Percentiles rank a stretch among this genome's conserved stretches.
Conservation (phyloP, 768 basidiomycete species). For the Epithele typhae region DNA sequence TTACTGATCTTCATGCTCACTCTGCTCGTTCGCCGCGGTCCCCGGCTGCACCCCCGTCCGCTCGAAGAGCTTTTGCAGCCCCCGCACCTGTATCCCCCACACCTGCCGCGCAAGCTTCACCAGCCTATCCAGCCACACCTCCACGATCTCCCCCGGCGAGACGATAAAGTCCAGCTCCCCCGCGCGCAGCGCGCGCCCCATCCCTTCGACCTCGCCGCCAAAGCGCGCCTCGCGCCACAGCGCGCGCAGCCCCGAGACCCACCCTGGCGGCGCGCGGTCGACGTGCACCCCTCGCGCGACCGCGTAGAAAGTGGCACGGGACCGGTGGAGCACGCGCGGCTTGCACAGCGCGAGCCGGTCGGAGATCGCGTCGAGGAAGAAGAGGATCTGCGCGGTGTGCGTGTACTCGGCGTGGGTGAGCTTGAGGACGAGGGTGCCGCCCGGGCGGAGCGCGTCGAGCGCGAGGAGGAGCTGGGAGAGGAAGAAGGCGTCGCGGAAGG, state of each 20-base stretch:
- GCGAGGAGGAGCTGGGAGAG: not conserved
- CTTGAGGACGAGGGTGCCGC: constrained; percentile 3
- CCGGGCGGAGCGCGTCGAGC: not conserved
- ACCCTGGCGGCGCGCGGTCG: not conserved
- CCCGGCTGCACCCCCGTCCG: too few relatives aligned
- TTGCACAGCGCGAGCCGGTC: not conserved
- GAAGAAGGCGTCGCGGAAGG: not conserved
- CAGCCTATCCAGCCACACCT: not conserved
- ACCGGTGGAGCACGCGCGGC: not conserved
- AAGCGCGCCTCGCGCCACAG: not conserved
- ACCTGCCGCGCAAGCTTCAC: not conserved
- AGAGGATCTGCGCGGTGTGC: constrained; percentile 3
- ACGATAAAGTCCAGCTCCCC: constrained; percentile 1
- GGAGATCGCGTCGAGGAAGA: constrained; percentile 2
- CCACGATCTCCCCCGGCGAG: not conserved
- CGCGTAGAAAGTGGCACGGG: constrained; percentile 1
- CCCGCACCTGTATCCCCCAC: too few relatives aligned
- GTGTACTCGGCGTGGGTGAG: not conserved
- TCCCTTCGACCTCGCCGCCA: not conserved
- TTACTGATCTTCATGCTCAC: too few relatives aligned
- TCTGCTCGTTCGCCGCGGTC: too few relatives aligned
- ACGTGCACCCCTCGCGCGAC: constrained; percentile 2
- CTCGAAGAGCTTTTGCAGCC: too few relatives aligned
- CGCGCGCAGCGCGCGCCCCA: not conserved
- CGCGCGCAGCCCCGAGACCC: not conserved